A percentile compares a stretch with the other conserved stretches of the same genome.
Conservation (phyloP, 2,329 filamentous ascomycete species). For the Pseudogymnoascus sp. region DNA sequence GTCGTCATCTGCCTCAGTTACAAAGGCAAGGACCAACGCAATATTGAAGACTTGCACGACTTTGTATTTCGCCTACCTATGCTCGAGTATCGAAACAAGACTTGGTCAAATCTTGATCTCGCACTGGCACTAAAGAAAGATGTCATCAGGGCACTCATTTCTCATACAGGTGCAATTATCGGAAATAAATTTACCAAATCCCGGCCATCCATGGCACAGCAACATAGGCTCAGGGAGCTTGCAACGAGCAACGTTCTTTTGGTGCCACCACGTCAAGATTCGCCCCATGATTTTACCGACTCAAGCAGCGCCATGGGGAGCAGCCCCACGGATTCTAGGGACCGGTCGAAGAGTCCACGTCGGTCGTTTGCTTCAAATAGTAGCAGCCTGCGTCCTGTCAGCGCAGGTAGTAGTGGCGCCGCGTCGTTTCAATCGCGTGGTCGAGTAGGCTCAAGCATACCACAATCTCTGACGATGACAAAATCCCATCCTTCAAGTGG, state of each 20-base stretch:
- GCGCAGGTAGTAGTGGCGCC: constrained; percentile 24
- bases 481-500: neutral
- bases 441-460: neutral
- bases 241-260: constrained; percentile 53
- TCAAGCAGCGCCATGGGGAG: constrained; percentile 22
- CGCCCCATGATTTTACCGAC: constrained; percentile 28
- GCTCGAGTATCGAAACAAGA: constrained; percentile 96
- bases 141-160: constrained; percentile 87
- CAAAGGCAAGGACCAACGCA: constrained; percentile 91
- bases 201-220: constrained; percentile 71
- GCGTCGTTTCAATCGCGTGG: neutral
- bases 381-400: constrained; percentile 22
- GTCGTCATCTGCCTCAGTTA: constrained; percentile 94
- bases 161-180: constrained; percentile 91
- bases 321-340: constrained; percentile 21
- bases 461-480: neutral
- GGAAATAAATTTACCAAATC: constrained; percentile 95
- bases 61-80: constrained; percentile 94
- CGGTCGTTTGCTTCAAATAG: constrained; percentile 25
- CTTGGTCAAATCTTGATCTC: constrained; percentile 95
- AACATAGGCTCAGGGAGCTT: constrained; percentile 72
- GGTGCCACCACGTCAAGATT: constrained; percentile 25
- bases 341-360: constrained; percentile 25
- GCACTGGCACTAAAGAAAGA: constrained; percentile 90
- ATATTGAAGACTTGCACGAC: constrained; percentile 93